Evolutionary conservation across 208 protist genomes (phyloP), one percentile per base, ranked within the genome.

Genomic region (Trypanosoma congolense): DNA sequence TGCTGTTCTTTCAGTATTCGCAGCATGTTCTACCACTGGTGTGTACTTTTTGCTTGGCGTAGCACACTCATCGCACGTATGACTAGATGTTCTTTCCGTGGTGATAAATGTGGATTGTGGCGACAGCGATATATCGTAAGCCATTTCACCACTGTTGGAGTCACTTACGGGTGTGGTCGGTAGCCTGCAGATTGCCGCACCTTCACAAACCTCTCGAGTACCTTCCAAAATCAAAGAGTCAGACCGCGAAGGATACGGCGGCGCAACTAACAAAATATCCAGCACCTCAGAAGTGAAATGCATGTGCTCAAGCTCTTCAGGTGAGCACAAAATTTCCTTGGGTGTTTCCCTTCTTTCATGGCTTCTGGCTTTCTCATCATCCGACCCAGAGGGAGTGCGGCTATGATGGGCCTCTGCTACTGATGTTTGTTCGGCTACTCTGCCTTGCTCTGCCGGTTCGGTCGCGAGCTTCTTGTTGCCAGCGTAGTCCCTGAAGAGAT

Each of bases 401-500:
- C n/a, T 1, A 21, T 8, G 18, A 19, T 40, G 18, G n/a, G 9
- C 18, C 6, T 40, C 41, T 19, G 14, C 6, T 50, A 26, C 25
- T 59, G 30, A 1, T 42, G 38, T 41, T 9, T 19, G 48, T 43
- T 19, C 25, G 26, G 19, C 40, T 54, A 3, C 4, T 55, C 25
- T n/a, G 30, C 40, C 40, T 56, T 19, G 1, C 9, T 22, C 26
- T 54, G 46, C 31, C n/a, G 21, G 9, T 12, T 38, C 33, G 33
- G 33, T 6, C 6, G 12, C 12, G 12, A 9, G 40, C 0, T 24
- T 29, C 21, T 66, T 3, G 8, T 35, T 31, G 14, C 8, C 10
- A 10, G 63, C 45, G 50, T 70, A 71, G 35, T 46, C 47, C 4
- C 85, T 80, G 47, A 89, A 92, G 16, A 92, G 73, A 58, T 90